Evolutionary conservation across 2,329 filamentous ascomycete genomes (phyloP).

Genomic region (Colletotrichum australisinense): DNA sequence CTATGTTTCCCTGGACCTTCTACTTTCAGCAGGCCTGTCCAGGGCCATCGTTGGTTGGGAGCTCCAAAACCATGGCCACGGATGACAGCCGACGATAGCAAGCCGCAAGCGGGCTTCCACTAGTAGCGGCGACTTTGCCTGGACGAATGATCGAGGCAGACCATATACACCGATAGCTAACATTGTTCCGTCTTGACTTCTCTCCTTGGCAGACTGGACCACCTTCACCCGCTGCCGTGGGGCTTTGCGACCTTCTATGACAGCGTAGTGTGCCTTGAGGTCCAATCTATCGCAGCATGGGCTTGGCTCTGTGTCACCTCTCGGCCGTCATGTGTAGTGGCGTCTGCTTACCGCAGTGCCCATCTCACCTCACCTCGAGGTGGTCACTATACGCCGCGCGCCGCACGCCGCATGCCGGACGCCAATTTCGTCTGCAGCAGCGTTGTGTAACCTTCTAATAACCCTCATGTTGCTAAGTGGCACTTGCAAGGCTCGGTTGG

Average conservation of each 20-base stretch:
- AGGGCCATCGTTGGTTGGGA: constrained; percentile 4
- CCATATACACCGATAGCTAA: not conserved
- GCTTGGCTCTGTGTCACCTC: constrained; percentile 32
- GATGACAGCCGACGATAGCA: constrained; percentile 3
- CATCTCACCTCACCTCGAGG: constrained; percentile 16
- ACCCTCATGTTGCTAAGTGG: constrained; percentile 14
- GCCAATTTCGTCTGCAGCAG: constrained; percentile 28
- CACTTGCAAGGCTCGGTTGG: constrained; percentile 20
- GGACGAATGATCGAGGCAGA: not conserved
- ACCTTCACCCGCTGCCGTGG: constrained; percentile 1
- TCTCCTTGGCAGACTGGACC: not conserved
- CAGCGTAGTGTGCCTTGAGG: constrained; percentile 4
- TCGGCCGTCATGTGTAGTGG: constrained; percentile 22
- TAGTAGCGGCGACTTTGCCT: not conserved
- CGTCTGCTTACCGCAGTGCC: not conserved
- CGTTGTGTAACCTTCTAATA: constrained; percentile 32
- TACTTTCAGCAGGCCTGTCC: not conserved
- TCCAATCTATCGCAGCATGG: constrained; percentile 2
- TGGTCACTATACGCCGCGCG: not conserved
- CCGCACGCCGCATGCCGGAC: not conserved
- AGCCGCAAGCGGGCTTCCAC: constrained; percentile 2
- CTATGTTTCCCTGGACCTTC: not conserved
- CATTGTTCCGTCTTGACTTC: not conserved
- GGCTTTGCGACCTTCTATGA: constrained; percentile 2
- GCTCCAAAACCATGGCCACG: constrained; percentile 9